These are phyloP conservation scores for Xylariaceae sp. DNA, from an alignment of 2,329 filamentous ascomycete genomes.

Conservation along the genomic window DNA sequence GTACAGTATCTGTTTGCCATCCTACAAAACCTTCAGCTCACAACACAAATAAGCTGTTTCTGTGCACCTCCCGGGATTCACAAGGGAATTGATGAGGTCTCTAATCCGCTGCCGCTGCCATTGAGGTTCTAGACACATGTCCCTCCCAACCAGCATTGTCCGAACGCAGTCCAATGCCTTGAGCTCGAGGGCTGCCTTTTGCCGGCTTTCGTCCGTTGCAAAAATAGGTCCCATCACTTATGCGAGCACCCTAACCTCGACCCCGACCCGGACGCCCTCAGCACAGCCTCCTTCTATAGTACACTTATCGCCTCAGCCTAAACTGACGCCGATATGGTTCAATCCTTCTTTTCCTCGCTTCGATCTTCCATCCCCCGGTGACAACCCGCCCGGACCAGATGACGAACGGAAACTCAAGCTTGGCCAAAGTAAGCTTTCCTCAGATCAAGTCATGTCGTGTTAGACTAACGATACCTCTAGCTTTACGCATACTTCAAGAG, in stretches of 20 bases:
- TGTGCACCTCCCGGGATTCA: neutral
- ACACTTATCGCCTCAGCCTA: conserved; percentile 27
- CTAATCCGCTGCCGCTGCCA: conserved; percentile 19
- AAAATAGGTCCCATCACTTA: conserved; percentile 3
- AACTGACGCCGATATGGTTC: conserved; percentile 48
- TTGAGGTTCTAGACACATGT: conserved; percentile 39
- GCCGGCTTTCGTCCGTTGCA: conserved; percentile 27
- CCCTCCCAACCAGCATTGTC: conserved; percentile 37
- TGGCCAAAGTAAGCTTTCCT: conserved; percentile 56
- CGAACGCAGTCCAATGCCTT: conserved; percentile 36
- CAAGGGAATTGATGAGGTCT: conserved; percentile 32
- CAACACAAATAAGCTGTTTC: conserved; percentile 8
- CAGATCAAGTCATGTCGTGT: conserved; percentile 9
- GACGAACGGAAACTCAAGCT: conserved; percentile 64
- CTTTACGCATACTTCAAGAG: conserved; percentile 66
- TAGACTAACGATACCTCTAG: conserved; percentile 42
- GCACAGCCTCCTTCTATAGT: conserved; percentile 14
- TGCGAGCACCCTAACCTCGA: conserved; percentile 9
- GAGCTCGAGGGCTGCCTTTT: conserved; percentile 30
- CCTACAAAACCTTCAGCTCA: neutral
- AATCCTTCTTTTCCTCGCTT: conserved; percentile 41
- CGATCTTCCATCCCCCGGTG: conserved; percentile 26
- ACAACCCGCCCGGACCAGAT: conserved; percentile 43
- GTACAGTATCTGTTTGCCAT: neutral
- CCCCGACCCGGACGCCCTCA: conserved; percentile 13